Conservation (phyloP, 2,329 filamentous ascomycete genomes). For the Xylaria sp. region DNA sequence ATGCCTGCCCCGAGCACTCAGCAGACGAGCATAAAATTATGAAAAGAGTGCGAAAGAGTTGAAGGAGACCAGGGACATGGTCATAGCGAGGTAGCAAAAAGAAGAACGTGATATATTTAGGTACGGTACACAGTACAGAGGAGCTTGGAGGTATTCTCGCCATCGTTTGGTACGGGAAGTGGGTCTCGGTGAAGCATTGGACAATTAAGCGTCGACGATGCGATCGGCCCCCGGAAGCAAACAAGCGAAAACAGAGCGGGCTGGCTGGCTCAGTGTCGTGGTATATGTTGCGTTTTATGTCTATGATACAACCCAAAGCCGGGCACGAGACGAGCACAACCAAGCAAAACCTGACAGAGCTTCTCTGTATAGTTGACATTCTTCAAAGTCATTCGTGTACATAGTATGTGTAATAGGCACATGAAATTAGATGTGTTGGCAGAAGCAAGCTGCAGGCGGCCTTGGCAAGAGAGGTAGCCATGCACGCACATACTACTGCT, state of each 20-base stretch:
- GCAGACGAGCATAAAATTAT: neutral
- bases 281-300: no score
- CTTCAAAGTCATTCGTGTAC: constrained; percentile 1
- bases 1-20: neutral
- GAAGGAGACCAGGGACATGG: neutral
- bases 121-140: no score
- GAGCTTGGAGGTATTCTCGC: neutral
- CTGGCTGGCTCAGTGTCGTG: no score
- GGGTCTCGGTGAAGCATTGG: constrained; percentile 31
- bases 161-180: constrained; percentile 17
- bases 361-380: constrained; percentile 14
- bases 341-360: constrained; percentile 1
- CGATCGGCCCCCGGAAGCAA: constrained; percentile 4
- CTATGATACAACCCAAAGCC: constrained; percentile 25
- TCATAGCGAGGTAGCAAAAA: constrained; percentile 3
- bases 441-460: constrained; percentile 32
- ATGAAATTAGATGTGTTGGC: constrained; percentile 21
- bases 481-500: constrained; percentile 21
- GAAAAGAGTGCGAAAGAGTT: neutral
- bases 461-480: constrained; percentile 32
- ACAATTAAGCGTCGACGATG: constrained; percentile 15
- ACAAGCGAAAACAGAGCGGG: constrained; percentile 9
- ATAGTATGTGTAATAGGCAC: constrained; percentile 1
- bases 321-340: neutral
- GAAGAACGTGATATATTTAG: constrained; percentile 13